Conservation (phyloP, 345 rosid species). For the Rhodamnia rubescens region DNA sequence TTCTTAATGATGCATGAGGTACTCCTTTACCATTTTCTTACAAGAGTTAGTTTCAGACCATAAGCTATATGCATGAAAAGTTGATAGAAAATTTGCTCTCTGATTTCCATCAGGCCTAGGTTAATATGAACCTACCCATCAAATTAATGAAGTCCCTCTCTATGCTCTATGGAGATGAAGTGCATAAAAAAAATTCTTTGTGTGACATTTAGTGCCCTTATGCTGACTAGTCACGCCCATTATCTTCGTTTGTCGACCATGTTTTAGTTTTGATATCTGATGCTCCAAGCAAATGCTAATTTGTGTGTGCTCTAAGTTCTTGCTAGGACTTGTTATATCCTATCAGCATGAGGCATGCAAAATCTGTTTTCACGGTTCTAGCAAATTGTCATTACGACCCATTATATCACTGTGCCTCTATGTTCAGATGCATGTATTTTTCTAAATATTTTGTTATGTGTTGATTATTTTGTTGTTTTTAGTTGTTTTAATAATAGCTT, state of each 20-base stretch:
- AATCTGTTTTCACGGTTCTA: not conserved
- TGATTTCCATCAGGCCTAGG: not conserved
- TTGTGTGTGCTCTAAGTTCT: not conserved
- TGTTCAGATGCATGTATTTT: not conserved
- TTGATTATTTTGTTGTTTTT: not conserved
- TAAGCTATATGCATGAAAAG: not conserved
- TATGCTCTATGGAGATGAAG: not conserved
- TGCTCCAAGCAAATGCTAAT: not conserved
- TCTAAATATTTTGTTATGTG: not conserved
- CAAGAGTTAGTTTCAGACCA: not conserved
- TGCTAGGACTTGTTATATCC: not conserved
- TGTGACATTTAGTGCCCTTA: not conserved
- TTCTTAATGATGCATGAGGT: not conserved
- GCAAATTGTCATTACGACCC: not conserved
- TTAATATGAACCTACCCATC: not conserved
- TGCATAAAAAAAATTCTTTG: not conserved
- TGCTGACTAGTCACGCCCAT: not conserved
- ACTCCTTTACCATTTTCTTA: not conserved
- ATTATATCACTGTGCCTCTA: not conserved
- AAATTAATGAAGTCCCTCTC: not conserved
- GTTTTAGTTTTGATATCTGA: not conserved
- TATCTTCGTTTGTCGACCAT: not conserved
- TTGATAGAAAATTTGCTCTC: not conserved
- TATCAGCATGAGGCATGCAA: not conserved
- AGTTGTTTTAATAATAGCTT: not conserved